phyloP scores from a whole-genome alignment of 805 yeast species.

The Sugiyamaella qingdaonensis region DNA sequence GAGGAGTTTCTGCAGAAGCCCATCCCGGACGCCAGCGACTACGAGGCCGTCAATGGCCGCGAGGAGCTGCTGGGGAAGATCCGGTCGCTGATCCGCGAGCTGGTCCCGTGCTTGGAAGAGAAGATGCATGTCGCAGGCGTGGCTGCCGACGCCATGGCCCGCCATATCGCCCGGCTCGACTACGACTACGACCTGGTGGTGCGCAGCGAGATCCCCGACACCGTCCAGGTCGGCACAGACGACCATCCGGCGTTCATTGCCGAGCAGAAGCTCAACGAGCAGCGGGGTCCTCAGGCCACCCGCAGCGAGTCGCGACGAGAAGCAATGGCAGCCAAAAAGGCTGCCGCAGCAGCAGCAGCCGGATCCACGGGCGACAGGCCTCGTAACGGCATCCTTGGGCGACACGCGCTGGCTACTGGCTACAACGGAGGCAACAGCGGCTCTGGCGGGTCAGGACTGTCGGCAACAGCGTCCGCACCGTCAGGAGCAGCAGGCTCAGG shows the following conservation, averaged over 20 bases:
- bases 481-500: conserved; percentile 4
- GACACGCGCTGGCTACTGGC: neutral
- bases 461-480: too few species aligned
- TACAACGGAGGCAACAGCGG: neutral
- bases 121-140: conserved; percentile 96
- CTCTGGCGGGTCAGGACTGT: neutral
- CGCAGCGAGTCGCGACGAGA: conserved; percentile 85
- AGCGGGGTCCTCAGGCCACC: conserved; percentile 61
- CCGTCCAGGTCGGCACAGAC: conserved; percentile 68
- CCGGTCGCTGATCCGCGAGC: conserved; percentile 48
- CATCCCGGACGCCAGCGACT: conserved; percentile 10
- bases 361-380: conserved; percentile 12
- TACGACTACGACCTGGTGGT: conserved; percentile 72
- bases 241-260: conserved; percentile 88
- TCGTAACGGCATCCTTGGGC: neutral
- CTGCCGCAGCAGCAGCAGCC: conserved; percentile 38
- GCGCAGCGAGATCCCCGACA: conserved; percentile 77
- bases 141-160: conserved; percentile 71
- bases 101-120: conserved; percentile 90
- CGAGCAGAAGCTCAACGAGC: conserved; percentile 44
- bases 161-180: conserved; percentile 69
- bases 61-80: conserved; percentile 35
- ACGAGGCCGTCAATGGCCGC: conserved; percentile 20
- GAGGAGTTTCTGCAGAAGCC: conserved; percentile 42
- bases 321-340: conserved; percentile 85